Conservation (phyloP, 768 basidiomycete genomes). For the Mycena epipterygia region DNA sequence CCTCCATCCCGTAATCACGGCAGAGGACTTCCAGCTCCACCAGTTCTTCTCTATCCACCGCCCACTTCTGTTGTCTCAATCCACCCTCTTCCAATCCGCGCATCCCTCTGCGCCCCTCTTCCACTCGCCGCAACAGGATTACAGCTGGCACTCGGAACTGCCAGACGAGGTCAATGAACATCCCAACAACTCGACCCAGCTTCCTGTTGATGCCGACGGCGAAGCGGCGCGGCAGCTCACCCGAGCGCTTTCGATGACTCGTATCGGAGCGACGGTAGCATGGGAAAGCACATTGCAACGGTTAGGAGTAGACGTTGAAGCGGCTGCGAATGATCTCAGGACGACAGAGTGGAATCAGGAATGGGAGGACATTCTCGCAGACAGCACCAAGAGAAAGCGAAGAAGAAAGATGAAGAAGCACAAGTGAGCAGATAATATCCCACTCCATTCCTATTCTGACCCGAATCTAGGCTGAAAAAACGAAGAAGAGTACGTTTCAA, state of each 20-base stretch:
- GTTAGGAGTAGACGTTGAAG: conserved; percentile 71
- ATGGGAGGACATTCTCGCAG: conserved; percentile 77
- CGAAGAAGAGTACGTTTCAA: conserved; percentile 85
- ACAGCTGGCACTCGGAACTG: conserved; percentile 42
- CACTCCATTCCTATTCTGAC: conserved; percentile 15
- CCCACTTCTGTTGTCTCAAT: conserved; percentile 76
- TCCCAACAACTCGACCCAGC: conserved; percentile 60
- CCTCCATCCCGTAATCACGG: conserved; percentile 68
- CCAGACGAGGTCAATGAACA: background rate
- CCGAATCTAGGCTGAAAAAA: conserved; percentile 82
- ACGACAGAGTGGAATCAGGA: conserved; percentile 66
- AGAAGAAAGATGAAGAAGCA: conserved; percentile 98
- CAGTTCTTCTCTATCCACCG: conserved; percentile 89
- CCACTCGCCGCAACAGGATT: conserved; percentile 37
- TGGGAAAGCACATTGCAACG: conserved; percentile 80
- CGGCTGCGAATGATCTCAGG: conserved; percentile 64
- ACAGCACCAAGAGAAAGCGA: conserved; percentile 88
- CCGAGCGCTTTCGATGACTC: conserved; percentile 76
- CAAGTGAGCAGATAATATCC: conserved; percentile 70
- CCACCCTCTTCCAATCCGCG: conserved; percentile 63
- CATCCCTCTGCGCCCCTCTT: conserved; percentile 46
- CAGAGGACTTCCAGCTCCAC: conserved; percentile 83
- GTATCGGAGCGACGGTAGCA: conserved; percentile 69
- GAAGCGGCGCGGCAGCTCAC: conserved; percentile 87
- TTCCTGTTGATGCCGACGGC: conserved; percentile 79